phyloP scores from a whole-genome alignment of 345 rosid genomes.

The Gossypium arboreum region DNA sequence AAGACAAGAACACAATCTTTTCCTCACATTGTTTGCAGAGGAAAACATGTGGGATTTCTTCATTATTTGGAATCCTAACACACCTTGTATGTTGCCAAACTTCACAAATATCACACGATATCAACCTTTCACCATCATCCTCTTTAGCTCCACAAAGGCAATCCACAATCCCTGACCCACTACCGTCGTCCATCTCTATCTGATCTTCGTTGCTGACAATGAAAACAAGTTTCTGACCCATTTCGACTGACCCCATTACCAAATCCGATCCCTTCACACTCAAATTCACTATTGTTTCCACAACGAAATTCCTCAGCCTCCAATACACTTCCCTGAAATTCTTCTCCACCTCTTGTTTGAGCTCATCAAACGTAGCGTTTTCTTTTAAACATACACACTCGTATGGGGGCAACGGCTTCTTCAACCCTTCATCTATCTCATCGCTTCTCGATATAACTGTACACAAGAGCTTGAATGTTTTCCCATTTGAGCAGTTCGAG shows the following conservation, averaged over 20 bases:
- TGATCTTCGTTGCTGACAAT: conserved; percentile 40
- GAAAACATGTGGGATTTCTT: conserved; percentile 67
- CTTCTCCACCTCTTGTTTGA: conserved; percentile 54
- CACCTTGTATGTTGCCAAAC: conserved; percentile 90
- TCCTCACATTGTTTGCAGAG: conserved; percentile 83
- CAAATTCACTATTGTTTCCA: conserved; percentile 42
- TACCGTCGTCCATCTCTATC: conserved; percentile 12
- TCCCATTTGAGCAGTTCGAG: conserved; percentile 29
- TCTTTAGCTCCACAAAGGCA: conserved; percentile 69
- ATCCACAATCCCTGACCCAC: conserved; percentile 35
- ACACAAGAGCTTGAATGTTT: conserved; percentile 54
- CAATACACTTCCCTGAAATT: conserved; percentile 63
- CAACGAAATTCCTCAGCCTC: conserved; percentile 49
- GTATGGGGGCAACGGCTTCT: conserved; percentile 40
- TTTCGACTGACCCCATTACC: conserved; percentile 40
- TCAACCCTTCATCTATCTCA: conserved; percentile 13
- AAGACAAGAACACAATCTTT: conserved; percentile 53
- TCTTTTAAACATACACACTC: conserved; percentile 60
- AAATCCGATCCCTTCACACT: conserved; percentile 33
- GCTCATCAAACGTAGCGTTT: conserved; percentile 60
- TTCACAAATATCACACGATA: conserved; percentile 81
- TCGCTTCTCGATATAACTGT: conserved; percentile 36
- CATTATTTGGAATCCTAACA: conserved; percentile 56
- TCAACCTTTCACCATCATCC: conserved; percentile 83
- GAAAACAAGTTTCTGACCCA: conserved; percentile 43